Base-by-base conservation (phyloP, 2,329 filamentous ascomycete species). In the Aspergillus aculeatinus region DNA sequence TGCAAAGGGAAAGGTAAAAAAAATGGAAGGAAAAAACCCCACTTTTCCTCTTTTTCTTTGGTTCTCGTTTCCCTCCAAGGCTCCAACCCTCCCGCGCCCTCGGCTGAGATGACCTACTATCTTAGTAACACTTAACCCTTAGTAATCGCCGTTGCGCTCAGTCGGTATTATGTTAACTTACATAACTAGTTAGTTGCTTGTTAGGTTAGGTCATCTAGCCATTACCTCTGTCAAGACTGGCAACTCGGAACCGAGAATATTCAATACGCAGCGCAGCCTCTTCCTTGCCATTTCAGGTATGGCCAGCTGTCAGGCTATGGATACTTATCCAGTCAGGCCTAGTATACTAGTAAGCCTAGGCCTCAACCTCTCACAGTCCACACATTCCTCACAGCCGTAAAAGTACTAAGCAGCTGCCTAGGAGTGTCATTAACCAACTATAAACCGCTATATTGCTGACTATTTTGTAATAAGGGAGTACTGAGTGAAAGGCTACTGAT, bases 11-110 rank as follows among this genome's bases (percentile, higher is more conserved):
- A 44, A 19, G 16, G 14, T 7, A n/a, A 19, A 19, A 44, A 44
- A 44, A 57, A 60, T 58, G 55, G 60, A 67, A 65, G 61, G 63
- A 63, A 63, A 64, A 53, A 57, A 64, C 59, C 65, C 64, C 67
- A 65, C 63, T 66, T 63, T 55, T 23, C 55, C 48, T 42, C 31
- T 56, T 58, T 61, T 62, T 61, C 61, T 60, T 57, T 54, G 58
- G 52, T 60, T 48, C 48, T 55, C 42, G 12, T 48, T 33, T 35
- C 42, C 29, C 21, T 31, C 27, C 42, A 10, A 33, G 42, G 42
- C 19, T 48, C 23, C n/a, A 44, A 44, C 39, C 39, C 39, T 44
- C 39, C 39, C 39, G 39, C 19, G 53, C 53, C 51, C 51, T 55
- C 42, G 53, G 39, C 39, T 44, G 39, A 19, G 39, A 44, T 29